Conservation (phyloP, 2,329 filamentous ascomycete genomes). For the Phaeosphaeria sp. region DNA sequence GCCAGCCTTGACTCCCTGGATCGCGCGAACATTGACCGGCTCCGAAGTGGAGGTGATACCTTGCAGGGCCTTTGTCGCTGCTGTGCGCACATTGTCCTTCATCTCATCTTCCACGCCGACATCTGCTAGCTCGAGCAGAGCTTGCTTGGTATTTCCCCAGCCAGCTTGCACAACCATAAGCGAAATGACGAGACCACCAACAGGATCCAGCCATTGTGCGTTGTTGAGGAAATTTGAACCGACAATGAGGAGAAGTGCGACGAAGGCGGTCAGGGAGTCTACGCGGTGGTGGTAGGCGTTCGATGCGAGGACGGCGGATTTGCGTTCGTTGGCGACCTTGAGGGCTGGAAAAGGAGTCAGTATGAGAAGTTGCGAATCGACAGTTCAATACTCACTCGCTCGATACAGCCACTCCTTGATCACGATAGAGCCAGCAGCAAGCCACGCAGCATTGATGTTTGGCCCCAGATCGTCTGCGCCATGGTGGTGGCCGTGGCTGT, state of each 20-base stretch:
- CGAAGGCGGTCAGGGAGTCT: conserved; percentile 93
- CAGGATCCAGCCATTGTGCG: conserved; percentile 91
- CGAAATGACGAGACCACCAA: conserved; percentile 91
- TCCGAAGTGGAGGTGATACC: conserved; percentile 55
- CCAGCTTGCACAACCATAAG: conserved; percentile 92
- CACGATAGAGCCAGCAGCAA: conserved; percentile 86
- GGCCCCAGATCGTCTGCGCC: conserved; percentile 68
- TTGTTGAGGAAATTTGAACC: conserved; percentile 86
- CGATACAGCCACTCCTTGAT: conserved; percentile 98
- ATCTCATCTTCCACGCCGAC: conserved; percentile 86
- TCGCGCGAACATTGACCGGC: conserved; percentile 74
- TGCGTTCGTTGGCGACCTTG: conserved; percentile 92
- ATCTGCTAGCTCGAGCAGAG: conserved; percentile 90
- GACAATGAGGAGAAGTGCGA: conserved; percentile 86
- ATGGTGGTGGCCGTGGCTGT: conserved; percentile 70
- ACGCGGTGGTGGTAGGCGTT: conserved; percentile 97
- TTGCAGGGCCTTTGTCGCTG: conserved; percentile 54
- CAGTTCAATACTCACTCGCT: conserved; percentile 69
- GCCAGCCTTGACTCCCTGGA: conserved; percentile 92
- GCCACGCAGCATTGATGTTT: conserved; percentile 92
- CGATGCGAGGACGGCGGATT: conserved; percentile 92
- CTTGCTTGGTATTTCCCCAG: conserved; percentile 80
- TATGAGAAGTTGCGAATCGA: neutral
- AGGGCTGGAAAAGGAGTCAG: conserved; percentile 68
- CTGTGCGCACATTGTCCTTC: conserved; percentile 72